Base-by-base conservation (phyloP, 1,284 basidiomycete species). In the Malassezia obtusa region DNA sequence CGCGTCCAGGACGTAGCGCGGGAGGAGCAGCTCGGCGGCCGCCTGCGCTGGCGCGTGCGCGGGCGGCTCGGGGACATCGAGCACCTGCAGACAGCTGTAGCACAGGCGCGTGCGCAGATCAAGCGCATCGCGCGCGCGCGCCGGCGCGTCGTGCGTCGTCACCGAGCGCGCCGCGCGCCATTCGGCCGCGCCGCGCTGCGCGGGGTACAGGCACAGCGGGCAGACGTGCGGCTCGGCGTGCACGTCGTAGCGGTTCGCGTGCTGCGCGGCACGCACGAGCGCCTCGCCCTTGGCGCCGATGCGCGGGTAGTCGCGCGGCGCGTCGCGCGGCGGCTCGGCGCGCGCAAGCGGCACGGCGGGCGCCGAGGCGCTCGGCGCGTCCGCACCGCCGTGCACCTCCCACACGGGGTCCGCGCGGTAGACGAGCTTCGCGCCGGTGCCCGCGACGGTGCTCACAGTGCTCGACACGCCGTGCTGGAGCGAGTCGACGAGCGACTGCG, bases 151-250 rank as follows among this genome's bases (percentile, higher is more conserved):
- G n/a, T 46, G 33, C 37, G 52, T 44, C n/a, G 52, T 53, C 12
- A 69, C 65, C 15, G 62, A 64, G 32, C 62, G 65, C 35, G 62
- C 41, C n/a, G 58, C 47, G 52, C 63, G 67, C 68, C 69, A 71
- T 14, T 52, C 50, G 6, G 61, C 52, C 3, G 67, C 65, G 11
- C 54, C 50, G 3, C 45, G 39, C 24, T 63, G 58, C 12, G 54
- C 54, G 2, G 70, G 70, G 50, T 62, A 58, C 4, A 50, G 44
- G 44, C 70, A 72, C 30, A 72, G 48, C 9, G 68, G 64, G 51
- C 69, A 72, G 1, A 61, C 58, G 6, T 31, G 26, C 2, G 11
- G 5, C 6, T 47, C 54, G 14, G n/a, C 40, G 49, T 51, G 46
- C 7, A 35, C 22, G 19, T 60, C 55, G 32, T 59, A 66, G 7